These are phyloP conservation scores for Moesziomyces aphidis DNA, from an alignment of 1,284 basidiomycete species.

Conservation along the genomic window DNA sequence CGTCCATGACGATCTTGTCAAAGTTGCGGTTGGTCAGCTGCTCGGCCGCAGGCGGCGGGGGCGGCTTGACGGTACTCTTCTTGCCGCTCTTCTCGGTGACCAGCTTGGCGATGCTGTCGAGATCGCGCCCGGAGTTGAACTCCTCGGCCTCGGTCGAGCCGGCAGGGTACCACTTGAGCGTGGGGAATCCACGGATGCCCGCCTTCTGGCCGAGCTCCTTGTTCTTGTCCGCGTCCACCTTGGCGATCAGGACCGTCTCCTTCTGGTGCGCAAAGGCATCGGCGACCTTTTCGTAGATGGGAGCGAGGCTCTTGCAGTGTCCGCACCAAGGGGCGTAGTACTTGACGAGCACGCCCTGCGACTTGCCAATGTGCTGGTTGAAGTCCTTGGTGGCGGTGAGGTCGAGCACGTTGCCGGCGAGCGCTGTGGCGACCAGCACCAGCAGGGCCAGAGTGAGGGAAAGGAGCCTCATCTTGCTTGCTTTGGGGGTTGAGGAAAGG, in stretches of 20 bases:
- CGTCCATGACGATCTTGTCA: constrained; percentile 82
- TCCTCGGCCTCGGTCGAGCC: constrained; percentile 73
- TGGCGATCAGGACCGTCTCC: constrained; percentile 87
- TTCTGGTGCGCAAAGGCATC: constrained; percentile 79
- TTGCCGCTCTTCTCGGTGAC: constrained; percentile 80
- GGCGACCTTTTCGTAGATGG: constrained; percentile 86
- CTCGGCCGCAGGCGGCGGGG: constrained; percentile 79
- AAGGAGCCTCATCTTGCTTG: constrained; percentile 36
- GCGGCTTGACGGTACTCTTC: constrained; percentile 85
- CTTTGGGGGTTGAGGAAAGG: constrained; percentile 1
- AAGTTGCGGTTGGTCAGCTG: constrained; percentile 82
- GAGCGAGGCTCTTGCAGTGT: constrained; percentile 80
- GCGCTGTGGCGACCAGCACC: constrained; percentile 32
- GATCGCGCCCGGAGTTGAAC: constrained; percentile 83
- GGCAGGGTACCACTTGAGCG: constrained; percentile 88
- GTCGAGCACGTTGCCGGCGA: constrained; percentile 60
- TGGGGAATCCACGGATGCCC: constrained; percentile 86
- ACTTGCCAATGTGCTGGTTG: constrained; percentile 55
- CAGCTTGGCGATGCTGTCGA: constrained; percentile 80
- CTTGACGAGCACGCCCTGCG: constrained; percentile 59
- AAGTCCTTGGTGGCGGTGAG: constrained; percentile 60
- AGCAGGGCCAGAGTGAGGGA: constrained; percentile 26
- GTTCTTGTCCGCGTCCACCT: constrained; percentile 92
- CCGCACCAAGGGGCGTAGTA: constrained; percentile 67
- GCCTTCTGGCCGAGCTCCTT: constrained; percentile 76